A percentile compares a stretch with the other conserved stretches of the same genome.
phyloP scores from a whole-genome alignment of 371 early-diverging fungal species.

The Rhizopus sp. region DNA sequence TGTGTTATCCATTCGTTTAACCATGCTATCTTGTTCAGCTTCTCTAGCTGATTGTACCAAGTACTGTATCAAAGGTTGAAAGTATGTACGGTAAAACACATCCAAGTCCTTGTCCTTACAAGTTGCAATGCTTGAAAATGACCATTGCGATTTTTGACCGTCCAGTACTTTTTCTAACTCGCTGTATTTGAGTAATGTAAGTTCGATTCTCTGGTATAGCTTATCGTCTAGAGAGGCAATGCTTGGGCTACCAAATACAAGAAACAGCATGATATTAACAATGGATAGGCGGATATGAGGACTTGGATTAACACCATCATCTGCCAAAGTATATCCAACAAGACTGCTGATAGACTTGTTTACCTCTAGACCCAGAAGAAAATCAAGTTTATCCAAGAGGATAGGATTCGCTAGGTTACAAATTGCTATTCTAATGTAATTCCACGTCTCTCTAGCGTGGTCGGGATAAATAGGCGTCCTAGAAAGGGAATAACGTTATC shows the following conservation, averaged over 20 bases:
- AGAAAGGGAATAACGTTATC: too few species aligned
- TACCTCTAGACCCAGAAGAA: slow-evolving; percentile 6
- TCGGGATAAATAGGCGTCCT: too few species aligned
- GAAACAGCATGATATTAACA: slow-evolving; percentile 11
- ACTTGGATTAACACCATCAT: slow-evolving; percentile 7
- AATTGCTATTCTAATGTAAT: too few species aligned
- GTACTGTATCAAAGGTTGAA: background rate
- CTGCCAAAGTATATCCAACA: background rate
- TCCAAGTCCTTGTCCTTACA: background rate
- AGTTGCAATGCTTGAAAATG: slow-evolving; percentile 11
- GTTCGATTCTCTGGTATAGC: slow-evolving; percentile 5
- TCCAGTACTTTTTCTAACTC: background rate
- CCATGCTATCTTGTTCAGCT: slow-evolving; percentile 8
- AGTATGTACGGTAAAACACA: slow-evolving; percentile 2
- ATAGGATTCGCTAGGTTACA: too few species aligned
- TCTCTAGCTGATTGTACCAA: slow-evolving; percentile 10
- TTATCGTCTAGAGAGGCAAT: slow-evolving; percentile 4
- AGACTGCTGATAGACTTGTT: slow-evolving; percentile 1
- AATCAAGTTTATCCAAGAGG: slow-evolving; percentile 2
- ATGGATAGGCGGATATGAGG: slow-evolving; percentile 3
- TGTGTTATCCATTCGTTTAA: slow-evolving; percentile 11
- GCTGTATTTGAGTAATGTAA: background rate
- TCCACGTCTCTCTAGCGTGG: too few species aligned
- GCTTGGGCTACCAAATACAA: slow-evolving; percentile 4
- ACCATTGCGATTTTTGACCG: background rate